Evolutionary conservation across 2,329 filamentous ascomycete species (phyloP).

Genomic region (Colletotrichum zoysiae): DNA sequence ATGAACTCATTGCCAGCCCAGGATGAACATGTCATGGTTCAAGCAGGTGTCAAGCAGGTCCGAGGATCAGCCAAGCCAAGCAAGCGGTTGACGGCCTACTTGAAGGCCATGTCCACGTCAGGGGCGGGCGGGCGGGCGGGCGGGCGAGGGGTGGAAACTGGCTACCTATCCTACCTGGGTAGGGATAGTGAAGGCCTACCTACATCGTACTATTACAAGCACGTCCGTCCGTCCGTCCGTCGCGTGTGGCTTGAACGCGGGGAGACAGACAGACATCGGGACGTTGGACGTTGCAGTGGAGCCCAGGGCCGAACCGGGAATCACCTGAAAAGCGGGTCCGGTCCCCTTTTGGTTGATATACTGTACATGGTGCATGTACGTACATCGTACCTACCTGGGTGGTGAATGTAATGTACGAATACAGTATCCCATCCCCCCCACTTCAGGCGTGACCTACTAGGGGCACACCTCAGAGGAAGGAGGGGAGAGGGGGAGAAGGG

Average conservation of each 20-base stretch:
- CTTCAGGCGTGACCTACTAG: background rate
- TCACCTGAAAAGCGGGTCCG: slow-evolving; percentile 16
- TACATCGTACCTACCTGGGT: too few species aligned
- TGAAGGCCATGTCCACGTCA: slow-evolving; percentile 24
- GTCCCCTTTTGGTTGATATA: background rate
- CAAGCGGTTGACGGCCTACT: slow-evolving; percentile 30
- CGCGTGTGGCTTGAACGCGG: background rate
- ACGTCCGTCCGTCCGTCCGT: too few species aligned
- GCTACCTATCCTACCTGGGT: too few species aligned
- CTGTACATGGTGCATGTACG: too few species aligned
- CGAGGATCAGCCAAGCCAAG: slow-evolving; percentile 14
- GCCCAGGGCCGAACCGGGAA: slow-evolving; percentile 5
- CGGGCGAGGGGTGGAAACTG: background rate
- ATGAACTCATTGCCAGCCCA: background rate
- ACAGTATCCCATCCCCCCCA: too few species aligned
- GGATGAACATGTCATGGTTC: background rate
- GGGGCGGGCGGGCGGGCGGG: slow-evolving; percentile 12
- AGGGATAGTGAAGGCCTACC: background rate
- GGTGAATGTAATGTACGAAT: too few species aligned
- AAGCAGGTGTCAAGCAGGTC: background rate
- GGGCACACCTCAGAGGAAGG: background rate
- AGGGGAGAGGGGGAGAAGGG: too few species aligned
- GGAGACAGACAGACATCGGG: background rate
- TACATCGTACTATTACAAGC: background rate
- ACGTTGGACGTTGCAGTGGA: slow-evolving; percentile 9